Evolutionary conservation across 768 basidiomycete species (phyloP), one percentile per base, ranked within the genome.

Genomic region (Boletus sensibilis): DNA sequence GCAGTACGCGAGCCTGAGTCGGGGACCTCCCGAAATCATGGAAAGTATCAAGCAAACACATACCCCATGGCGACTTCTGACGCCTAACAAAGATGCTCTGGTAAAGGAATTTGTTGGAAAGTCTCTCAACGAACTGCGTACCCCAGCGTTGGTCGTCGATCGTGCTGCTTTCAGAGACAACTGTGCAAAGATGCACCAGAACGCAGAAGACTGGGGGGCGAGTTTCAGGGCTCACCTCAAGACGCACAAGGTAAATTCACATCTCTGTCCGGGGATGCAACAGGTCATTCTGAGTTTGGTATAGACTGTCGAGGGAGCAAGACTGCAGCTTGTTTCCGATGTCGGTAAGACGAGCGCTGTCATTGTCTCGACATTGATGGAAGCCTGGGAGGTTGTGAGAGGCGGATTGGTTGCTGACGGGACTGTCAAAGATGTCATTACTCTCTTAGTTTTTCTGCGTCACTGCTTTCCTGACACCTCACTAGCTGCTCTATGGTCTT

Each of bases 181-280:
- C 68, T 93, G 90, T 69, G 79, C 79, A 12, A 74, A 69, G 55
- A 92, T 94, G 86, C 86, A 88, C 60, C 68, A 75, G 47, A 84
- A 82, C 40, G 83, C 88, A 14, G 77, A 77, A 52, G 76, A 78
- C 27, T 88, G 87, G 80, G 85, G 85, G 2, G 85, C 88, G 16
- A 75, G 65, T 10, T 94, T 94, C 70, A 78, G 92, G 46, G 89
- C 86, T 5, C 93, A 94, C 70, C 79, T 94, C 50, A 95, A 94
- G 74, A 89, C 88, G 0, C 88, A 91, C 68, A 91, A 91, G 79
- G 88, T 85, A 66, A 25, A 27, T 65, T 37, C 35, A 42, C 13
- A 31, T 14, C 18, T 14, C 48, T n/a, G 12, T 14, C n/a, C 23
- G 13, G 34, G 25, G 27, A 34, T 47, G 34, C 43, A 47, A 9